A percentile compares a stretch with the other conserved stretches of the same genome.
Conservation (phyloP, 305 asterid genomes). For the Euphrasia arctica region DNA sequence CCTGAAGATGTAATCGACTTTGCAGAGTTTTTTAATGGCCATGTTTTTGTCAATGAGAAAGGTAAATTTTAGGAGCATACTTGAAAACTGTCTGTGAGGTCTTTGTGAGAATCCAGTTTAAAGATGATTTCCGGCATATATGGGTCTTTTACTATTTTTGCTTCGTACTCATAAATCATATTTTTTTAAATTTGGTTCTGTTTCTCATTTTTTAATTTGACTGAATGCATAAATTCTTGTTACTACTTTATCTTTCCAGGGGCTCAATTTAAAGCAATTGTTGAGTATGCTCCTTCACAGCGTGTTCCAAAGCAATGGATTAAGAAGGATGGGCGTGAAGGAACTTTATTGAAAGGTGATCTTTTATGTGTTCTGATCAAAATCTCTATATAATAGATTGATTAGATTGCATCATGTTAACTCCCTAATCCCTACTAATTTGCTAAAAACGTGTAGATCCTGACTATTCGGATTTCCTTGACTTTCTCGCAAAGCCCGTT, state of each 20-base stretch:
- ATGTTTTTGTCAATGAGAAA: slow-evolving; percentile 79
- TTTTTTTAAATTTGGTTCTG: neutral
- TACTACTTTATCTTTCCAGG: slow-evolving; percentile 39
- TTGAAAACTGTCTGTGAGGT: slow-evolving; percentile 11
- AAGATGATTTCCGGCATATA: neutral
- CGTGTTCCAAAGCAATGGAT: slow-evolving; percentile 70
- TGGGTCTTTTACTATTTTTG: slow-evolving; percentile 16
- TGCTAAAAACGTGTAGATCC: slow-evolving; percentile 54
- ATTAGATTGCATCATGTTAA: slow-evolving; percentile 22
- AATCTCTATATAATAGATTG: slow-evolving; percentile 21
- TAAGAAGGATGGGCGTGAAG: slow-evolving; percentile 91
- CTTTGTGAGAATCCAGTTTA: slow-evolving; percentile 10
- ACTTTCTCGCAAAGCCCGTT: slow-evolving; percentile 67
- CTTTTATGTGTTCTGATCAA: slow-evolving; percentile 22
- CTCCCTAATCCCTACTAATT: slow-evolving; percentile 30
- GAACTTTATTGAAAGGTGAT: slow-evolving; percentile 69
- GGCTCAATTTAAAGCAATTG: slow-evolving; percentile 64
- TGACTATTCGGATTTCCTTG: slow-evolving; percentile 87
- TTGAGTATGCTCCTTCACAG: slow-evolving; percentile 90
- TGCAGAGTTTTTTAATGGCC: slow-evolving; percentile 75
- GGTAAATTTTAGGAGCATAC: slow-evolving; percentile 37
- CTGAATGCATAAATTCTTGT: slow-evolving; percentile 8
- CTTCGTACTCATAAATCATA: neutral
- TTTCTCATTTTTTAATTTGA: slow-evolving; percentile 3
- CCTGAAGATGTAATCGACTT: slow-evolving; percentile 76